phyloP scores from a whole-genome alignment of 176 grass and related monocot genomes.

The Themeda triandra region DNA sequence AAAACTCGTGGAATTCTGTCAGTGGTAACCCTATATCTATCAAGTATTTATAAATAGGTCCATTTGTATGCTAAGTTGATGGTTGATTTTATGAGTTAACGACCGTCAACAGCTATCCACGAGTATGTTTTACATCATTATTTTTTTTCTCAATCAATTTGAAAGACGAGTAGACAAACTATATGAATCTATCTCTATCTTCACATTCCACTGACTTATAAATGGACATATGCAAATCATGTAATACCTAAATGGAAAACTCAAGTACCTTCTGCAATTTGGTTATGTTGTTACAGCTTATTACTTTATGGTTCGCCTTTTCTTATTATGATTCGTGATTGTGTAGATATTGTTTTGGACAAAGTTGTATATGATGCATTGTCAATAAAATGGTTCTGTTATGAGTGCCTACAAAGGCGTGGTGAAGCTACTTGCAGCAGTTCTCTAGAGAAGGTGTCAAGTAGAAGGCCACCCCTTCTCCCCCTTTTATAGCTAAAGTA shows the following conservation, averaged over 20 bases:
- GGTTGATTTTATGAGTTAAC: too few species aligned
- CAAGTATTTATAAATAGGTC: too few species aligned
- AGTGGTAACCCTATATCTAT: too few species aligned
- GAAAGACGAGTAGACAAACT: background rate
- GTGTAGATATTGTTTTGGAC: slow-evolving; percentile 39
- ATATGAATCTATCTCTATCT: background rate
- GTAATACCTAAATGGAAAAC: background rate
- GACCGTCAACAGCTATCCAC: too few species aligned
- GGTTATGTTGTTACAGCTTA: background rate
- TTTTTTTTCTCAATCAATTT: background rate
- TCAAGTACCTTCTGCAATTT: background rate
- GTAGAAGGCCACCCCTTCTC: background rate
- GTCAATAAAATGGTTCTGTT: slow-evolving; percentile 20
- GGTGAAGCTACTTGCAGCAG: background rate
- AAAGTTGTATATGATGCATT: slow-evolving; percentile 26
- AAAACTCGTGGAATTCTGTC: too few species aligned
- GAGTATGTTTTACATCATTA: too few species aligned
- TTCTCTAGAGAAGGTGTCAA: slow-evolving; percentile 20
- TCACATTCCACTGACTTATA: background rate
- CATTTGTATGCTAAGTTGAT: too few species aligned
- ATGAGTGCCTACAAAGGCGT: slow-evolving; percentile 22
- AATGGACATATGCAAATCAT: background rate
- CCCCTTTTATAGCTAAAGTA: too few species aligned
- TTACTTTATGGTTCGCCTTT: background rate
- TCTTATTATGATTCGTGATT: background rate